A percentile compares a stretch with the other conserved stretches of the same genome.
phyloP scores from a whole-genome alignment of 2,329 filamentous ascomycete species.

The Endocalyx cinctus region DNA sequence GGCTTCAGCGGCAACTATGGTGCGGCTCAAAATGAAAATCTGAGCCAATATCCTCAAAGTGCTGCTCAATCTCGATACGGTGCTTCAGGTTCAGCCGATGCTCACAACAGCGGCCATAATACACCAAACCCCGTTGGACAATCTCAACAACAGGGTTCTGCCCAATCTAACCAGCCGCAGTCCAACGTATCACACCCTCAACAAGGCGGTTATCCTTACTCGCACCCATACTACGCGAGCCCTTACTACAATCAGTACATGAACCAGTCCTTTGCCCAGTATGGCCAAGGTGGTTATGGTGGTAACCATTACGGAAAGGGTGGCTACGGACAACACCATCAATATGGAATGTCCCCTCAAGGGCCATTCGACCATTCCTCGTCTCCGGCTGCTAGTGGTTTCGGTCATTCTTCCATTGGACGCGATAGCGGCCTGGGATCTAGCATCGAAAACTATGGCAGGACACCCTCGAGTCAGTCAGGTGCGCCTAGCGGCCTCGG shows the following conservation, averaged over 20 bases:
- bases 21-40: constrained; percentile 58
- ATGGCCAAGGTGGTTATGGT: constrained; percentile 47
- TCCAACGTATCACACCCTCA: constrained; percentile 33
- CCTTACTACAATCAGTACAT: constrained; percentile 60
- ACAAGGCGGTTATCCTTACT: constrained; percentile 24
- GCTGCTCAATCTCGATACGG: constrained; percentile 63
- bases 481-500: constrained; percentile 46
- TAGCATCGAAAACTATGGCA: constrained; percentile 50
- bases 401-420: constrained; percentile 48
- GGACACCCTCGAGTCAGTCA: constrained; percentile 45
- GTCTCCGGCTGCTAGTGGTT: constrained; percentile 45
- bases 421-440: constrained; percentile 46
- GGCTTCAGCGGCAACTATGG: constrained; percentile 74
- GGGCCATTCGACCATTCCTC: constrained; percentile 53
- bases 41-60: constrained; percentile 70
- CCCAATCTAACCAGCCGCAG: constrained; percentile 30
- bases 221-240: constrained; percentile 50
- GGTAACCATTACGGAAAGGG: constrained; percentile 51
- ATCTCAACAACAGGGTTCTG: constrained; percentile 40
- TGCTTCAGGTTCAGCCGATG: constrained; percentile 55
- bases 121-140: constrained; percentile 76
- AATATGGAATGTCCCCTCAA: constrained; percentile 52
- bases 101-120: constrained; percentile 81
- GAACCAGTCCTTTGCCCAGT: constrained; percentile 45
- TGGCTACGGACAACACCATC: constrained; percentile 49